Evolutionary conservation across 2,329 filamentous ascomycete species (phyloP).

Genomic region (Botryotinia globosa): DNA sequence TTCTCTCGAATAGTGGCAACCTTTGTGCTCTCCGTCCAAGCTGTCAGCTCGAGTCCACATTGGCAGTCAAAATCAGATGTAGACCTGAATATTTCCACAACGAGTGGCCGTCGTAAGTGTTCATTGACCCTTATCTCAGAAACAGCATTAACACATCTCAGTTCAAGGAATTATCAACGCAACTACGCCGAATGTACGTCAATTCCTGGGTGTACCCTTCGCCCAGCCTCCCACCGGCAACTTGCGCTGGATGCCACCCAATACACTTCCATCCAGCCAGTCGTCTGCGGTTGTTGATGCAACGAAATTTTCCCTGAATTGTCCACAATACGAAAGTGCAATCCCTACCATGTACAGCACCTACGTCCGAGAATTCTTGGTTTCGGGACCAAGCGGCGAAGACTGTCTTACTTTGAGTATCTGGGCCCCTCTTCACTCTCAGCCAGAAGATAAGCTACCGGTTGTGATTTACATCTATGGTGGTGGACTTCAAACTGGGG

Average conservation of each 20-base stretch:
- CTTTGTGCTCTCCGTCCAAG: not conserved
- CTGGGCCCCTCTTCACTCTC: constrained; percentile 27
- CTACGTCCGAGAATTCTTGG: constrained; percentile 15
- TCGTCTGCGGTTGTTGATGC: not conserved
- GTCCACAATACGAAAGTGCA: not conserved
- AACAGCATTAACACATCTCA: not conserved
- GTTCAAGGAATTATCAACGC: not conserved
- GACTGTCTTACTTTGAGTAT: constrained; percentile 36
- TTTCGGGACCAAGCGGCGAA: constrained; percentile 24
- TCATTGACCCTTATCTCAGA: not conserved
- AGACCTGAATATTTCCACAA: not conserved
- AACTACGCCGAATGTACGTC: not conserved
- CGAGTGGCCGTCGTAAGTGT: not conserved
- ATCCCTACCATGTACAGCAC: not conserved
- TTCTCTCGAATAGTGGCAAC: not conserved
- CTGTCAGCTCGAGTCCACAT: not conserved
- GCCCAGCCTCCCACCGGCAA: not conserved
- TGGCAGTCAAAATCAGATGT: not conserved
- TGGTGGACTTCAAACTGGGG: constrained; percentile 21
- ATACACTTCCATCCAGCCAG: not conserved
- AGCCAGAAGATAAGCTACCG: constrained; percentile 45
- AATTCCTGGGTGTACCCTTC: not conserved
- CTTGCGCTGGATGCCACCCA: not conserved
- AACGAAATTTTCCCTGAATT: not conserved
- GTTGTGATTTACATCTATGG: constrained; percentile 34